These are phyloP conservation scores for Quercus ilex DNA, from an alignment of 306 rosid species.

Conservation along the genomic window DNA sequence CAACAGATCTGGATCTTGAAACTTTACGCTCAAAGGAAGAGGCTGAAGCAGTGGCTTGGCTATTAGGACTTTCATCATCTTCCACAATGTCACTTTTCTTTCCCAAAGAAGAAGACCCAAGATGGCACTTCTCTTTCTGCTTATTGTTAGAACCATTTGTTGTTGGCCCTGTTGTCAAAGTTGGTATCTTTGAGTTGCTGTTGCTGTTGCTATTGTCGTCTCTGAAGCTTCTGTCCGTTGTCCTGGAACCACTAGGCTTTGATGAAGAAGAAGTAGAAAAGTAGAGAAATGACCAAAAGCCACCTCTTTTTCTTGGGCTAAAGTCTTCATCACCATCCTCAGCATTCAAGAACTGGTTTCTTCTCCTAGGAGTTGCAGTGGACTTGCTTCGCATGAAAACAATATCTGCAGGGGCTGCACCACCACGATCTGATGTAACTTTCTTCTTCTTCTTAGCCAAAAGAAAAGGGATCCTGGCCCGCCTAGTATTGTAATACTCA, in stretches of 20 bases:
- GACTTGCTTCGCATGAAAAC: constrained; percentile 81
- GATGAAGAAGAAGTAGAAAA: constrained; percentile 42
- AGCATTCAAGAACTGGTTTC: constrained; percentile 32
- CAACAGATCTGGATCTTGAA: constrained; percentile 96
- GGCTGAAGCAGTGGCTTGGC: constrained; percentile 42
- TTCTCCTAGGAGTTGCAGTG: constrained; percentile 60
- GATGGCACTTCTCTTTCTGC: not conserved
- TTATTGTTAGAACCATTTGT: not conserved
- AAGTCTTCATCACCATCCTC: constrained; percentile 32
- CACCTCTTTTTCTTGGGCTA: constrained; percentile 61
- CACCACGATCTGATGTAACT: not conserved
- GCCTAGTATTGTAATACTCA: constrained; percentile 22
- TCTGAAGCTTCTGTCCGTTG: not conserved
- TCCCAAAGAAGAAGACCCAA: constrained; percentile 14
- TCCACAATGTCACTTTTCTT: constrained; percentile 12
- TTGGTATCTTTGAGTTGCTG: constrained; percentile 9
- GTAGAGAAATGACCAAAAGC: constrained; percentile 88
- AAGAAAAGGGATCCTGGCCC: constrained; percentile 67
- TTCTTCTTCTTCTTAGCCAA: constrained; percentile 67
- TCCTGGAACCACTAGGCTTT: constrained; percentile 21
- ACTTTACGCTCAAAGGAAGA: constrained; percentile 84
- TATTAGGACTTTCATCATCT: constrained; percentile 47
- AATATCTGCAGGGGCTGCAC: constrained; percentile 5
- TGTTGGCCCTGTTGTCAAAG: not conserved
- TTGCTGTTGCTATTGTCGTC: not conserved